Percentiles rank a stretch among this genome's conserved stretches.
Evolutionary conservation across 495 filamentous ascomycete species (phyloP).

Genomic region (Daldinia grandis): DNA sequence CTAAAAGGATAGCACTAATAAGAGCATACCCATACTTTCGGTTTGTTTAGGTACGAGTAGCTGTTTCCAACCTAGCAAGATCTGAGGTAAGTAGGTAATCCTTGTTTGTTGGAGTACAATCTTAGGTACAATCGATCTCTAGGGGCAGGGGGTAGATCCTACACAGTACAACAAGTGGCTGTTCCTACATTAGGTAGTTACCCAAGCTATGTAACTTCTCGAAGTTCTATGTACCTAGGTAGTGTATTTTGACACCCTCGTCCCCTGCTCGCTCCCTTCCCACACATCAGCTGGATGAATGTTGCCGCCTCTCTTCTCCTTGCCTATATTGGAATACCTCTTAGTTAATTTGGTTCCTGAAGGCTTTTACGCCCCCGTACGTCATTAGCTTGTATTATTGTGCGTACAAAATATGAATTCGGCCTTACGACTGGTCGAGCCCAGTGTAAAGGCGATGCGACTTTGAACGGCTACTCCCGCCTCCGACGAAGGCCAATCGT

Average conservation of each 20-base stretch:
- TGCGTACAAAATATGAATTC: constrained; percentile 7
- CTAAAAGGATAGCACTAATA: constrained; percentile 2
- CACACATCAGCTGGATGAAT: constrained; percentile 39
- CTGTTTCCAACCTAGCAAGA: constrained; percentile 23
- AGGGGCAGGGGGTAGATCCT: constrained; percentile 29
- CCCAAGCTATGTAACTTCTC: too few relatives aligned
- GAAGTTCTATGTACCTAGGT: constrained; percentile 17
- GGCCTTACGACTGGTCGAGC: constrained; percentile 17
- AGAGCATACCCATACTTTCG: constrained; percentile 20
- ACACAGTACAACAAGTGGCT: constrained; percentile 37
- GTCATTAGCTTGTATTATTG: constrained; percentile 33
- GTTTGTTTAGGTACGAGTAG: constrained; percentile 16
- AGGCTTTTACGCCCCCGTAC: constrained; percentile 29
- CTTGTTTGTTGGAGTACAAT: constrained; percentile 39
- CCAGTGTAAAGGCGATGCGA: constrained; percentile 36
- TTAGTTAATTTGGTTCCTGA: constrained; percentile 33
- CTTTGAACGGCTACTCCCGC: constrained; percentile 36
- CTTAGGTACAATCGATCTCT: constrained; percentile 39
- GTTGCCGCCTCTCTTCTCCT: constrained; percentile 27
- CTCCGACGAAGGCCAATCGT: constrained; percentile 5
- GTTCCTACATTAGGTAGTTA: too few relatives aligned
- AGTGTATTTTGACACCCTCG: neutral
- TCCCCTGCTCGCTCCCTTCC: constrained; percentile 20
- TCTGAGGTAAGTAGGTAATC: too few relatives aligned
- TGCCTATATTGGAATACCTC: constrained; percentile 13